phyloP scores from a whole-genome alignment of 805 yeast species.

The Zygosaccharomyces bailii region DNA sequence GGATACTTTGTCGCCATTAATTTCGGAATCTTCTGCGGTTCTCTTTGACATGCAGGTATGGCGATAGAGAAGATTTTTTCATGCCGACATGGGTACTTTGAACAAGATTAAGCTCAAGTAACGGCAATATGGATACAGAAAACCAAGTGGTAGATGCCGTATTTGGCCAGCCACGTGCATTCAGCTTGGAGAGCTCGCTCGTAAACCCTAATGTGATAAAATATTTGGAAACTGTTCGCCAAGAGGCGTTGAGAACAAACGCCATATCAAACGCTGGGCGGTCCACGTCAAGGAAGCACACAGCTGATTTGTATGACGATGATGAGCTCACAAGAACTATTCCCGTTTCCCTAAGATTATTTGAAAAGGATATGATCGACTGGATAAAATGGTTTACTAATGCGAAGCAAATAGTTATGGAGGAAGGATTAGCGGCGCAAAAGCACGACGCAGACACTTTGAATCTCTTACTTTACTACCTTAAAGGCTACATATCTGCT shows the following conservation, averaged over 20 bases:
- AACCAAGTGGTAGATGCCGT: conserved; percentile 20
- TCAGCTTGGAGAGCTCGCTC: conserved; percentile 22
- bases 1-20: neutral
- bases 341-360: neutral
- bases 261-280: conserved; percentile 8
- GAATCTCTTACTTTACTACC: conserved; percentile 21
- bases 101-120: neutral
- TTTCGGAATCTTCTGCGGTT: neutral
- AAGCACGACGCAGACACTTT: conserved; percentile 22
- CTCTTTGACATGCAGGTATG: conserved; percentile 2
- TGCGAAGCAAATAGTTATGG: conserved; percentile 5
- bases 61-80: neutral
- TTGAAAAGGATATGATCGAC: conserved; percentile 7
- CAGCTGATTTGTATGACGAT: conserved; percentile 30
- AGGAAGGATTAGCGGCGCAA: conserved; percentile 12
- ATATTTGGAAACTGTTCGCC: conserved; percentile 28
- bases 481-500: conserved; percentile 20
- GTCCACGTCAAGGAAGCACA: conserved; percentile 7
- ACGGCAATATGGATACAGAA: conserved; percentile 6
- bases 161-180: conserved; percentile 34
- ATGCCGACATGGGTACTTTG: too few species aligned
- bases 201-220: conserved; percentile 29
- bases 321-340: conserved; percentile 3
- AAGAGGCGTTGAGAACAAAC: conserved; percentile 29
- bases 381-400: conserved; percentile 22